These are phyloP conservation scores for Trichophyton benhamiae DNA, from an alignment of 2,329 filamentous ascomycete genomes.

Conservation along the genomic window DNA sequence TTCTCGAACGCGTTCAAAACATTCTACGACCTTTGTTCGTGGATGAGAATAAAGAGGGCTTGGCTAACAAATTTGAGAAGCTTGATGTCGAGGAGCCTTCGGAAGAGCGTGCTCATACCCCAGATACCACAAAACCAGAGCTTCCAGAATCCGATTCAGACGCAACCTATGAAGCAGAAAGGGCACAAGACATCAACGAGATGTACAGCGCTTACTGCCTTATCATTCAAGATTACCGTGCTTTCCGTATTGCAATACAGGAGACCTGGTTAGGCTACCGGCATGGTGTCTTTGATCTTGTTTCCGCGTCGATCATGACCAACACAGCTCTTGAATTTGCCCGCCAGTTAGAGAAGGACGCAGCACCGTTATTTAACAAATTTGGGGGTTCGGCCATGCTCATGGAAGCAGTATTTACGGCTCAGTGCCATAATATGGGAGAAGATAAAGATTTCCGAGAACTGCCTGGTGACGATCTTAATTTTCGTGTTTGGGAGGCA, in stretches of 20 bases:
- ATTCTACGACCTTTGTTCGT: conserved; percentile 6
- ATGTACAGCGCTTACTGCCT: conserved; percentile 14
- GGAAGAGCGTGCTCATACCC: conserved; percentile 25
- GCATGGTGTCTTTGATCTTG: conserved; percentile 13
- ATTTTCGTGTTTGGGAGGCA: conserved; percentile 12
- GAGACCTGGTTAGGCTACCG: conserved; percentile 17
- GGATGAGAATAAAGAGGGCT: not conserved
- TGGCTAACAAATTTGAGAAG: conserved; percentile 24
- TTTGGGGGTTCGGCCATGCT: conserved; percentile 11
- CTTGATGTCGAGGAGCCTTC: conserved; percentile 31
- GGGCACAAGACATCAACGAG: conserved; percentile 18
- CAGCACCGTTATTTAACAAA: conserved; percentile 11
- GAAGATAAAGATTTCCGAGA: conserved; percentile 8
- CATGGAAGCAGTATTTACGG: conserved; percentile 8
- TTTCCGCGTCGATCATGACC: conserved; percentile 18
- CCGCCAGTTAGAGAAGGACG: conserved; percentile 17
- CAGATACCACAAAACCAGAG: conserved; percentile 16
- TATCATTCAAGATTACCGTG: conserved; percentile 17
- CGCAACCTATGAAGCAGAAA: conserved; percentile 25
- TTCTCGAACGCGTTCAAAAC: conserved; percentile 7
- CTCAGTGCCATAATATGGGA: conserved; percentile 7
- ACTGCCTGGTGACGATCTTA: conserved; percentile 11
- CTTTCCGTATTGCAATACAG: conserved; percentile 13
- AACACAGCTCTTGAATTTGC: conserved; percentile 21
- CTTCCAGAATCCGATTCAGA: not conserved